Conservation (phyloP, 371 early-diverging fungal genomes). For the Choanephora cucurbitarum region DNA sequence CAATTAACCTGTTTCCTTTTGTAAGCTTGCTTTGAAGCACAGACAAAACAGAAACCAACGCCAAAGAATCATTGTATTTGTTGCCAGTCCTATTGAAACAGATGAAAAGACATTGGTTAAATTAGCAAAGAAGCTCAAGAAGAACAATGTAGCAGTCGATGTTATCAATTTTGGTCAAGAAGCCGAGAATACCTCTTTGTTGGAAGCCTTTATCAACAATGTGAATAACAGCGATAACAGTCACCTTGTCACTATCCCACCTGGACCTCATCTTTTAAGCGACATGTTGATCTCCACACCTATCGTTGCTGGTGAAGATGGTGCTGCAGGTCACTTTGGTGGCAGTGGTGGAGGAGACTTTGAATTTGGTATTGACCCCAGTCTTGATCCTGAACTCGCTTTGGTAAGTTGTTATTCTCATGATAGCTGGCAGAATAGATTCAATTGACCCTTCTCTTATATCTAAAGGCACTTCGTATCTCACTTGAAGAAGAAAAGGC, state of each 20-base stretch:
- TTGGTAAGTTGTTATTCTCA: too few relatives aligned
- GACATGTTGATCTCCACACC: conserved; percentile 88
- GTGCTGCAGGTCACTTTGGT: conserved; percentile 65
- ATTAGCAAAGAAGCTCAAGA: conserved; percentile 94
- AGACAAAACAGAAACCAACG: conserved; percentile 95
- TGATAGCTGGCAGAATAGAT: too few relatives aligned
- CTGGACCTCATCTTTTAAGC: conserved; percentile 93
- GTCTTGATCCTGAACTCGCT: conserved; percentile 94
- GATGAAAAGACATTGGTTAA: conserved; percentile 87
- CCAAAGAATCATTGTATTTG: conserved; percentile 94
- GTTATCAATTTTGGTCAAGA: conserved; percentile 98
- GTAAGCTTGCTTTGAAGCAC: conserved; percentile 92
- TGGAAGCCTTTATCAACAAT: conserved; percentile 88
- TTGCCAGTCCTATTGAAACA: conserved; percentile 84
- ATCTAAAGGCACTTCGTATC: conserved; percentile 93
- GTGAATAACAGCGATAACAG: conserved; percentile 86
- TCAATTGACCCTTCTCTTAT: neutral
- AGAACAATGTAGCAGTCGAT: conserved; percentile 96
- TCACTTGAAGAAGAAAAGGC: conserved; percentile 97
- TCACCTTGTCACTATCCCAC: conserved; percentile 92
- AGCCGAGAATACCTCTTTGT: conserved; percentile 82
- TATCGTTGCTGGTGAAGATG: conserved; percentile 85
- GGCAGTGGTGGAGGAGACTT: conserved; percentile 68
- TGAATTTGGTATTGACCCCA: conserved; percentile 96
- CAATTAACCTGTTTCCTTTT: neutral